These are phyloP conservation scores for Chlamydomonas urium DNA, from an alignment of 139 green algal species.

Conservation along the genomic window DNA sequence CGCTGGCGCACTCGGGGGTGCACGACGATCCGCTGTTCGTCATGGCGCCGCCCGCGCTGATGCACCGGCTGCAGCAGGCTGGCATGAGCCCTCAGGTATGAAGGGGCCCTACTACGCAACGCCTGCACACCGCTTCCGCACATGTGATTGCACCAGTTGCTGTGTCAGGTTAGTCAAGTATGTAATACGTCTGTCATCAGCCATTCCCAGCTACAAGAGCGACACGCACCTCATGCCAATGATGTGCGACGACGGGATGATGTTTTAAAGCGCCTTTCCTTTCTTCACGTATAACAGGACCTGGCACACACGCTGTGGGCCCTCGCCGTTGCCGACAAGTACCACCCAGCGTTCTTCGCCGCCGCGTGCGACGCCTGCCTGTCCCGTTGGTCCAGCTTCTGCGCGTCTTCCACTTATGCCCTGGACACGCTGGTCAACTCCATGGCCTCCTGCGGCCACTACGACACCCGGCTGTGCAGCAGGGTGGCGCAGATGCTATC, in stretches of 20 bases:
- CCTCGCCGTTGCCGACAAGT: background rate
- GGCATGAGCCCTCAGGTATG: too few species aligned
- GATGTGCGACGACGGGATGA: too few species aligned
- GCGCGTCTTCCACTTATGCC: background rate
- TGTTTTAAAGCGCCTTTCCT: too few species aligned
- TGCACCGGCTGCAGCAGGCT: background rate
- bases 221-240: too few species aligned
- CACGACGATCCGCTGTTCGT: constrained; percentile 7
- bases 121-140: too few species aligned
- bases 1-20: constrained; percentile 2
- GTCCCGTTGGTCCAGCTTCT: background rate
- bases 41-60: background rate
- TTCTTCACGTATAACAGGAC: too few species aligned
- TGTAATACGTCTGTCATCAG: background rate
- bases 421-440: constrained; percentile 4
- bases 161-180: background rate
- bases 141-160: too few species aligned
- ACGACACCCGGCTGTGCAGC: background rate
- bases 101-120: too few species aligned
- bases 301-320: constrained; percentile 17
- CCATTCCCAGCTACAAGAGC: too few species aligned
- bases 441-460: background rate
- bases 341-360: constrained; percentile 13
- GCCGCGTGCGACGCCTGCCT: constrained; percentile 6
- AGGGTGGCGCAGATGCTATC: background rate